These are phyloP conservation scores for Acidiella bohemica DNA, from an alignment of 495 filamentous ascomycete species.

Conservation along the genomic window DNA sequence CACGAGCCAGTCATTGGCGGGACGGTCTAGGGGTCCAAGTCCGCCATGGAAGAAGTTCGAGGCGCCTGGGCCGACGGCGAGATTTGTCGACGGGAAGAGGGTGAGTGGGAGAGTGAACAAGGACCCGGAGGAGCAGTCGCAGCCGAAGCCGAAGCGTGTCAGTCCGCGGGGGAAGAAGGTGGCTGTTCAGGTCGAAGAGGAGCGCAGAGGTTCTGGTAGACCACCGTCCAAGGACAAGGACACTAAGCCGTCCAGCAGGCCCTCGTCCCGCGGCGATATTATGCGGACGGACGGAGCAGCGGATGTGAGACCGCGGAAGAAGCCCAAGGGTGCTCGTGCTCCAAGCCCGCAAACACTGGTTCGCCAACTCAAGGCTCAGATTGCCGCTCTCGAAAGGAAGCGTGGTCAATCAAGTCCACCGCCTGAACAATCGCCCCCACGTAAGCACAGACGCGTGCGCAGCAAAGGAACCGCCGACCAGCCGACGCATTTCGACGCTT, in stretches of 20 bases:
- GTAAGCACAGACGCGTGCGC: slow-evolving; percentile 13
- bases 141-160: slow-evolving; percentile 9
- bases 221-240: too few relatives aligned
- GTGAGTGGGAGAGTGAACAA: slow-evolving; percentile 73
- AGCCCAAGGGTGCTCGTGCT: neutral
- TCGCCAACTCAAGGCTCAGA: slow-evolving; percentile 12
- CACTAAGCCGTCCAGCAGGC: slow-evolving; percentile 14
- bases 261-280: slow-evolving; percentile 5
- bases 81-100: slow-evolving; percentile 66
- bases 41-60: slow-evolving; percentile 90
- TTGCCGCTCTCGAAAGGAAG: slow-evolving; percentile 20
- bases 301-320: neutral
- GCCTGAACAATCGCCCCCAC: slow-evolving; percentile 1
- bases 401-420: slow-evolving; percentile 13
- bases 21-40: slow-evolving; percentile 41
- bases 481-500: too few relatives aligned
- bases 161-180: slow-evolving; percentile 16
- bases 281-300: neutral
- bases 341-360: slow-evolving; percentile 7
- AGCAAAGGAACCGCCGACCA: slow-evolving; percentile 2
- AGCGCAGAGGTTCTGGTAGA: too few relatives aligned
- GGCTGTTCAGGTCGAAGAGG: slow-evolving; percentile 1
- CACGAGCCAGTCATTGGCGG: slow-evolving; percentile 4
- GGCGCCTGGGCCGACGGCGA: slow-evolving; percentile 75
- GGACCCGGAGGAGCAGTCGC: slow-evolving; percentile 4